These are phyloP conservation scores for Kodamaea laetipori DNA, from an alignment of 805 yeast genomes.

Conservation along the genomic window DNA sequence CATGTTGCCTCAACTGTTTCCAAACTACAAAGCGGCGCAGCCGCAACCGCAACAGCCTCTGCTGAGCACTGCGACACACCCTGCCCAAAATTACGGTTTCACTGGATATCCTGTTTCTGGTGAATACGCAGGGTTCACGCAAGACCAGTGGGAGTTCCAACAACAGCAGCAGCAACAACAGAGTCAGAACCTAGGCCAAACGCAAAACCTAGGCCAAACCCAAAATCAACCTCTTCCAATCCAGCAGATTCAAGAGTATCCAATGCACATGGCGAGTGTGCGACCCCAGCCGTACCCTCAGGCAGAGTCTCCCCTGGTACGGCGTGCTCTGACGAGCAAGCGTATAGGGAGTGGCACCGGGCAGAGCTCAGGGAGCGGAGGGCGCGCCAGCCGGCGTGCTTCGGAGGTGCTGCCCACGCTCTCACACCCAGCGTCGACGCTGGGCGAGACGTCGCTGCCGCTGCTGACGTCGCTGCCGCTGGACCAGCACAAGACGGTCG, in stretches of 20 bases:
- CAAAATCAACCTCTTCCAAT: neutral
- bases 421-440: neutral
- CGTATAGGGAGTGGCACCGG: constrained; percentile 1
- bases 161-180: constrained; percentile 10
- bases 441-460: constrained; percentile 3
- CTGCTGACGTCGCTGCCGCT: constrained; percentile 6
- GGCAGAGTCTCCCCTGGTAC: constrained; percentile 7
- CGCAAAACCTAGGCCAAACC: neutral
- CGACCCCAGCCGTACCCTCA: constrained; percentile 11
- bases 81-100: neutral
- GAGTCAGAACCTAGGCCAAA: constrained; percentile 3
- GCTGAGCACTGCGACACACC: neutral
- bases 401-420: constrained; percentile 11
- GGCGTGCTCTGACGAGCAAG: constrained; percentile 8
- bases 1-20: neutral
- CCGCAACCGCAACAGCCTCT: constrained; percentile 5
- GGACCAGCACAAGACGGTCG: constrained; percentile 18
- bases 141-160: constrained; percentile 6
- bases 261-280: constrained; percentile 3
- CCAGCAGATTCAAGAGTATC: neutral
- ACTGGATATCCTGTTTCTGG: neutral
- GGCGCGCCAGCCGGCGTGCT: constrained; percentile 8
- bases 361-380: constrained; percentile 6
- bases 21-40: constrained; percentile 2
- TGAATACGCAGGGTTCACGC: constrained; percentile 1